These are phyloP conservation scores for Perkinsus chesapeaki DNA, from an alignment of 169 alveolate species.

Conservation along the genomic window DNA sequence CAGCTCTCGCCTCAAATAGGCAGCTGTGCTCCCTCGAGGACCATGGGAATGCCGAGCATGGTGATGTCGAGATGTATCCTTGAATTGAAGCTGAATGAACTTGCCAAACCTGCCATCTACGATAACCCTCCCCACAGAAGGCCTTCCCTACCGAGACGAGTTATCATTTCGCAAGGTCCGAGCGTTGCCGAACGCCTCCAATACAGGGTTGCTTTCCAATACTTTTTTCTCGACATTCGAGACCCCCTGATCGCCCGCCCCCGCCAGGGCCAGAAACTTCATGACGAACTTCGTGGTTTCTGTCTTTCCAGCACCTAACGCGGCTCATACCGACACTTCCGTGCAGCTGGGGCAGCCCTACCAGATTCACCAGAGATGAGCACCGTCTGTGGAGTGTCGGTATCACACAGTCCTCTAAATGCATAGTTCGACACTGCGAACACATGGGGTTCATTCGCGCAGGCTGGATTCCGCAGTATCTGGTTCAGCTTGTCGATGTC, in stretches of 20 bases:
- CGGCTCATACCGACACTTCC: not conserved
- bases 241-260: constrained; percentile 43
- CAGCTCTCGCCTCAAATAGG: not conserved
- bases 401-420: constrained; percentile 48
- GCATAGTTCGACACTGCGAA: constrained; percentile 72
- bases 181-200: constrained; percentile 99
- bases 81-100: constrained; percentile 90
- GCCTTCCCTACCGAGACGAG: constrained; percentile 50
- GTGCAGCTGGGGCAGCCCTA: not conserved
- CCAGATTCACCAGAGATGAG: constrained; percentile 94
- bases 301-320: constrained; percentile 95
- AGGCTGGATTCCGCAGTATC: not conserved
- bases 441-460: constrained; percentile 60
- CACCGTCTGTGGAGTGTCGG: constrained; percentile 77
- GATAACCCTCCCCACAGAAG: constrained; percentile 62
- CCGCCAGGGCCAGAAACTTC: constrained; percentile 85
- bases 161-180: constrained; percentile 87
- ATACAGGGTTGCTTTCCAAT: constrained; percentile 93
- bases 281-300: constrained; percentile 95
- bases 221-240: constrained; percentile 53
- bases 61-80: constrained; percentile 2
- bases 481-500: constrained; percentile 10
- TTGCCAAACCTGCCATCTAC: constrained; percentile 92
- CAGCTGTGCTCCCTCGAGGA: not conserved
- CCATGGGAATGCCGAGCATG: not conserved